Base-by-base conservation (phyloP, 495 filamentous ascomycete species). In the Xylaria venustula region DNA sequence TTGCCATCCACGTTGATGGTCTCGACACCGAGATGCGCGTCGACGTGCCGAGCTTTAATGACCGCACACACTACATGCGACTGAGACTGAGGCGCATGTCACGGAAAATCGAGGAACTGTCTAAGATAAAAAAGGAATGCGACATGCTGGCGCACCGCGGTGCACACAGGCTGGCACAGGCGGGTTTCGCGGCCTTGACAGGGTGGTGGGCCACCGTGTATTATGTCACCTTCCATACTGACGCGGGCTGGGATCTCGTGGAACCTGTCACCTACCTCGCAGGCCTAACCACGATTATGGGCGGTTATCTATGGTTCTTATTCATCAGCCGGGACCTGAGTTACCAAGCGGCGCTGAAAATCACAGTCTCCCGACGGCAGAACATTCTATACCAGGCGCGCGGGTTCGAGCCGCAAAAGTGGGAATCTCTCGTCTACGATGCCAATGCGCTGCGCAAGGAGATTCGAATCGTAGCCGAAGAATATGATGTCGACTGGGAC, bases 401-500 rank as follows among this genome's bases (percentile, higher is more conserved):
- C 30, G 90, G 90, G 0, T 89, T 98, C 60, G 89, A 97, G 68
- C 58, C 88, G 11, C 75, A 81, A 19, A 83, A 83, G 54, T 98
- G 92, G 92, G 88, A 94, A 66, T 73, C 73, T 1, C 64, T 96
- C 47, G 82, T 95, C n/a, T 85, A 92, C 50, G 90, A 94, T 51
- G 91, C 85, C 0, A 97, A 96, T 68, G 74, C 84, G 26, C 72
- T 97, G 58, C 72, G 93, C 22, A 83, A 79, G 64, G 93, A 97
- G 74, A 92, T 97, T 60, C 89, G 87, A 71, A 80, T 75, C 5
- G 86, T 96, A 40, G 91, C 93, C 0, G 84, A 86, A 23, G 90
- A 96, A 70, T 97, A 97, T 74, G 92, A 94, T 67, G 90, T 91
- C n/a, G 90, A 92, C 20, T 97, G 92, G 93, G 84, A 98, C 74